Conservation (phyloP, 2,329 filamentous ascomycete species). For the Pseudogymnoascus sp. region DNA sequence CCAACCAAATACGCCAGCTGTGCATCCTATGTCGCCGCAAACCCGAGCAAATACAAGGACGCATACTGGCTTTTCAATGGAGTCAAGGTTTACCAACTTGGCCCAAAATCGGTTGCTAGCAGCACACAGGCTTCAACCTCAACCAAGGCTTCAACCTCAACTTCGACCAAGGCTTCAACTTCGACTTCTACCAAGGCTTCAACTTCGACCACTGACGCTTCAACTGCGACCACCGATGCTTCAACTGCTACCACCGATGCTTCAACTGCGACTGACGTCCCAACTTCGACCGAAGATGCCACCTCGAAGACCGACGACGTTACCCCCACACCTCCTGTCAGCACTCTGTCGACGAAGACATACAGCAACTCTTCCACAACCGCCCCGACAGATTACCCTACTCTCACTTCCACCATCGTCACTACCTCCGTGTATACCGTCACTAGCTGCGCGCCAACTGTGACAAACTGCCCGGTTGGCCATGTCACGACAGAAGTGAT, state of each 20-base stretch:
- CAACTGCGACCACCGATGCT: not conserved
- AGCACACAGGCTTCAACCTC: not conserved
- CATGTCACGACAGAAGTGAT: slow-evolving; percentile 37
- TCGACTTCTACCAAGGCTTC: slow-evolving; percentile 1
- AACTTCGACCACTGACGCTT: not conserved
- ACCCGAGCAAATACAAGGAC: slow-evolving; percentile 62
- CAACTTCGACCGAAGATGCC: not conserved
- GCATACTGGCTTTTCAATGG: slow-evolving; percentile 71
- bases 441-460: slow-evolving; percentile 41
- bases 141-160: not conserved
- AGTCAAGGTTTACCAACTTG: slow-evolving; percentile 54
- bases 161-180: not conserved
- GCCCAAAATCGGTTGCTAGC: not conserved
- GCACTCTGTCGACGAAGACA: not conserved
- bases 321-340: not conserved
- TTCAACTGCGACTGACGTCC: not conserved
- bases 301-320: not conserved
- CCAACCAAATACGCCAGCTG: slow-evolving; percentile 55
- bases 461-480: slow-evolving; percentile 45
- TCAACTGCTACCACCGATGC: not conserved
- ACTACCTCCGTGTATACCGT: slow-evolving; percentile 44
- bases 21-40: slow-evolving; percentile 61
- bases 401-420: slow-evolving; percentile 39
- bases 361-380: slow-evolving; percentile 8
- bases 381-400: not conserved